Base-by-base conservation (phyloP, 305 asterid genomes). In the Fraxinus sp. region DNA sequence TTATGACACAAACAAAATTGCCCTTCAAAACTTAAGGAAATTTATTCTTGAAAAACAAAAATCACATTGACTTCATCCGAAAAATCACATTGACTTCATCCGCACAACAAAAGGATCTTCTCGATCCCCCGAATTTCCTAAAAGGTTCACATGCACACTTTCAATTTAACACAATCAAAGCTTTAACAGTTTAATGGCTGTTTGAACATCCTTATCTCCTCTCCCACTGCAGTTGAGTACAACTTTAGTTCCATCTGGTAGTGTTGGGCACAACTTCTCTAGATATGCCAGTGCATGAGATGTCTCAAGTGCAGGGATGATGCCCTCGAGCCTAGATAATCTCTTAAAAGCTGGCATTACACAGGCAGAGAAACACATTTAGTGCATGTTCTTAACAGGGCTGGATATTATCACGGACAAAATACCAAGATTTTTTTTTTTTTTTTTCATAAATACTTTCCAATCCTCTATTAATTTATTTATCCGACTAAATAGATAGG, bases 201-300 rank as follows among this genome's bases (percentile, higher is more conserved):
- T 89, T 9, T 90, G 90, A 62, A 90, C 93, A 80, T 90, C 92
- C 84, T 90, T 90, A 80, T 90, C 93, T 79, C 93, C 93, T 82
- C 93, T 88, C 73, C 92, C 92, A 82, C 93, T 90, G 85, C 90
- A 89, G 88, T 89, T 90, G 20, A 89, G 33, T 32, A 90, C 93
- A 77, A 90, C 86, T 88, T 88, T 89, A 36, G 88, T 83, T 81
- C 89, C 88, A 81, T 86, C 85, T 1, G 88, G 82, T 11, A 90
- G 87, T 3, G 85, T 71, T 14, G 93, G 93, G 83, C 93, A 89
- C 75, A 89, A 77, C 79, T 86, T 85, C 91, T 89, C 92, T 7
- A 89, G 81, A 83, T 84, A 78, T 11, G 91, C 91, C 43, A 90
- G 71, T 20, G 91, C 93, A 77, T 90, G 93, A 9, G 93, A 89